A percentile compares a stretch with the other conserved stretches of the same genome.
Evolutionary conservation across 192 early-diverging fungal species (phyloP).

Genomic region (Coemansia guatemalensis): DNA sequence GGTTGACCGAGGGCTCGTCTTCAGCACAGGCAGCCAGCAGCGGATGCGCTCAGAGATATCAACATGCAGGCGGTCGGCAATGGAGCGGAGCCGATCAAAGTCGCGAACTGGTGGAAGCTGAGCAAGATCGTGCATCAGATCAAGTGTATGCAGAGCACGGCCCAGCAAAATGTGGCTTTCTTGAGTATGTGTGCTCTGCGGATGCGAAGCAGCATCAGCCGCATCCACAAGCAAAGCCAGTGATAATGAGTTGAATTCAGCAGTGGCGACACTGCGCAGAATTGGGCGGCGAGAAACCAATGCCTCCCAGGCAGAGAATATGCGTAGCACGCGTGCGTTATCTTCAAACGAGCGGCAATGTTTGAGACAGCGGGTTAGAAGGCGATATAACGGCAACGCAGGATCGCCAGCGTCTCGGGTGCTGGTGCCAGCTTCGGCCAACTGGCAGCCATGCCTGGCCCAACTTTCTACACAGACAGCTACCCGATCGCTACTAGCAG

Average conservation of each 20-base stretch:
- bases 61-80: constrained; percentile 8
- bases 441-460: background rate
- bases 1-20: constrained; percentile 2
- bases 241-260: constrained; percentile 12
- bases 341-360: background rate
- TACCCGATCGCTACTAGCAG: background rate
- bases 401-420: background rate
- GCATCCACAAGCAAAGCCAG: constrained; percentile 3
- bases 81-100: constrained; percentile 18
- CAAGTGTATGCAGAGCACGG: constrained; percentile 14
- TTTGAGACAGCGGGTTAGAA: background rate
- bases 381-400: background rate
- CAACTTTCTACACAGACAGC: background rate
- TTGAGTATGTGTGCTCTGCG: background rate
- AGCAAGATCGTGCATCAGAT: constrained; percentile 22
- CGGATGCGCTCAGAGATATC: constrained; percentile 12
- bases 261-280: background rate
- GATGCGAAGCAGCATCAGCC: background rate
- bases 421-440: background rate
- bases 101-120: constrained; percentile 11
- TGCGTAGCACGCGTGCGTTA: background rate
- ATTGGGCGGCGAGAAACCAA: background rate
- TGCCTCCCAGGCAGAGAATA: constrained; percentile 6
- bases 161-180: background rate
- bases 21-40: constrained; percentile 17